phyloP scores from a whole-genome alignment of 1,284 basidiomycete genomes.

The Sanghuangporus baumii region DNA sequence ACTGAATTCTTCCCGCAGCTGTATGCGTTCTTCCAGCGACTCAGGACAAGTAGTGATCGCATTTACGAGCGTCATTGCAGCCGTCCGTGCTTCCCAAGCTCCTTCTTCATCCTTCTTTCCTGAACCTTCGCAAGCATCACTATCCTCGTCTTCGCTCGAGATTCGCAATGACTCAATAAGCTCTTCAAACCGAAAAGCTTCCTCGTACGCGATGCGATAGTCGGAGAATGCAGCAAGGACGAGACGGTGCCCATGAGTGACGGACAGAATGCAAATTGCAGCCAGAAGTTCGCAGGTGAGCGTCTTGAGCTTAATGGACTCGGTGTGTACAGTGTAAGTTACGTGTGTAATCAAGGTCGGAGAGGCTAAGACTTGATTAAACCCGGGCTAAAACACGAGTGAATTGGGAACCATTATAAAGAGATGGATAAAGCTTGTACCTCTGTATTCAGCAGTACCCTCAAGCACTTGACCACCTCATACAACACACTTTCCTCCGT shows the following conservation, averaged over 20 bases:
- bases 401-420: constrained; percentile 4
- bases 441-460: constrained; percentile 82
- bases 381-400: constrained; percentile 50
- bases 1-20: constrained; percentile 76
- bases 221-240: constrained; percentile 80
- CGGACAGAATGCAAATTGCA: constrained; percentile 74
- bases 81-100: constrained; percentile 77
- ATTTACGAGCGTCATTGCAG: constrained; percentile 76
- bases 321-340: constrained; percentile 62
- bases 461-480: constrained; percentile 75
- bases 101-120: constrained; percentile 48
- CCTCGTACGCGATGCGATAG: constrained; percentile 65
- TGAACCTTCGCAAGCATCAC: constrained; percentile 30
- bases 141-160: constrained; percentile 38
- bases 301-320: constrained; percentile 66
- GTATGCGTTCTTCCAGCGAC: constrained; percentile 70
- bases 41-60: constrained; percentile 76
- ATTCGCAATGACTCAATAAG: constrained; percentile 62
- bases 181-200: constrained; percentile 76
- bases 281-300: constrained; percentile 77
- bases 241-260: constrained; percentile 64
- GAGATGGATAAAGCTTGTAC: constrained; percentile 37
- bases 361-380: constrained; percentile 61
- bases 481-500: constrained; percentile 63
- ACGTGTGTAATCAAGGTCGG: constrained; percentile 70